A percentile compares a stretch with the other conserved stretches of the same genome.
These are phyloP conservation scores for Haplosporangium sp. DNA, from an alignment of 371 early-diverging fungal genomes.

Conservation along the genomic window DNA sequence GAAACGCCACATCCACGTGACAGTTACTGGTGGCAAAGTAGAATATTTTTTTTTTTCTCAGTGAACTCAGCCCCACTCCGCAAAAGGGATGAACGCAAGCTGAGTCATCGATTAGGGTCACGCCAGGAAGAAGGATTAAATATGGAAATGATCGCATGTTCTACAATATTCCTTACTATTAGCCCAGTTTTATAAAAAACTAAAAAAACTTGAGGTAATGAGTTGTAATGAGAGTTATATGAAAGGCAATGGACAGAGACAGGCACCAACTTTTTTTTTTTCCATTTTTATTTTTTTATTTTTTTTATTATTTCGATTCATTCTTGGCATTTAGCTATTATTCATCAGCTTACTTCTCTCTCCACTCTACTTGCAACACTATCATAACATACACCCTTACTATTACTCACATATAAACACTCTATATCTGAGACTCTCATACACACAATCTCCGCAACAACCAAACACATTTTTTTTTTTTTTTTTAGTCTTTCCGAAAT, in stretches of 20 bases:
- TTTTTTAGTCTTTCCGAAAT: neutral
- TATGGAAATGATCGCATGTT: neutral
- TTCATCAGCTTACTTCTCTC: neutral
- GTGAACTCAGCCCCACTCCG: neutral
- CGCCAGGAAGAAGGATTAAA: neutral
- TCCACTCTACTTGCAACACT: too few relatives aligned
- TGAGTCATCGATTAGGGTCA: neutral
- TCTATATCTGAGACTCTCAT: neutral
- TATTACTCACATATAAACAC: too few relatives aligned
- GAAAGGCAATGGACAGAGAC: neutral
- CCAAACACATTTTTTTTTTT: neutral
- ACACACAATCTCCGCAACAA: neutral
- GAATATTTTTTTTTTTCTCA: neutral
- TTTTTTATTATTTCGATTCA: neutral
- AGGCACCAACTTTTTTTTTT: neutral
- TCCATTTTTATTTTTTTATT: neutral
- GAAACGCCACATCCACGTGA: too few relatives aligned
- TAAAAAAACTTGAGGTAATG: too few relatives aligned
- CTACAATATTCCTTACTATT: neutral
- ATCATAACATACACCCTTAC: too few relatives aligned
- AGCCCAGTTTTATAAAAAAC: neutral
- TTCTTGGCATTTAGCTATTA: neutral
- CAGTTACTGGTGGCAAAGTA: neutral
- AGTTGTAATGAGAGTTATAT: too few relatives aligned
- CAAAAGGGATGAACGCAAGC: neutral